Evolutionary conservation across 129 eudicot genomes (phyloP).

Genomic region (Ambrosia trifida): DNA sequence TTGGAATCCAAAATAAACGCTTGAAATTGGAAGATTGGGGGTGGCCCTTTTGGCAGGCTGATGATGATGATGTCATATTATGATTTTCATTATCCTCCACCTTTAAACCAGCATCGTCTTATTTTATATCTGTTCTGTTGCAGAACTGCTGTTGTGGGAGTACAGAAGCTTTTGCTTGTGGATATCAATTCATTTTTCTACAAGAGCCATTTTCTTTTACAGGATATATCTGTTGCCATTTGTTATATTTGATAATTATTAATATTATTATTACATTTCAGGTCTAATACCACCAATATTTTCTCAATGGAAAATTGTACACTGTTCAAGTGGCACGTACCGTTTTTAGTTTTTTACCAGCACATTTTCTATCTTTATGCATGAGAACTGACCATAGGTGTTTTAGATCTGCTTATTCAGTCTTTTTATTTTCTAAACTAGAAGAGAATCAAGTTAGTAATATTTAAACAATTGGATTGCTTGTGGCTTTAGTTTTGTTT

Average conservation of each 20-base stretch:
- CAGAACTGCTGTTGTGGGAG: constrained; percentile 77
- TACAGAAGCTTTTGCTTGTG: constrained; percentile 65
- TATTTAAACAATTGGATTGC: constrained; percentile 9
- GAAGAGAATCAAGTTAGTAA: constrained; percentile 9
- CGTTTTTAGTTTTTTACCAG: not conserved
- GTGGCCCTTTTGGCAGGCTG: constrained; percentile 44
- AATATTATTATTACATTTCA: constrained; percentile 27
- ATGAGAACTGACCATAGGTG: not conserved
- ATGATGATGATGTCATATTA: constrained; percentile 52
- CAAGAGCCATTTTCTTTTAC: constrained; percentile 42
- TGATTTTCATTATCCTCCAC: constrained; percentile 55
- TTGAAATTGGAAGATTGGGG: constrained; percentile 47
- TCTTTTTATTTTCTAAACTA: not conserved
- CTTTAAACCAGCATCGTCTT: constrained; percentile 46
- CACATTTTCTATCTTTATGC: not conserved
- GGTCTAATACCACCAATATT: constrained; percentile 33
- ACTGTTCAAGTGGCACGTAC: constrained; percentile 21
- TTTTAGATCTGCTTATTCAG: not conserved
- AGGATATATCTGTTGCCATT: constrained; percentile 35
- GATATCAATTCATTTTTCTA: constrained; percentile 53
- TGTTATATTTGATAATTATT: constrained; percentile 20
- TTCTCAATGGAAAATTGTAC: constrained; percentile 19
- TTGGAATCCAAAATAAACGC: constrained; percentile 41
- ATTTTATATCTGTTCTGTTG: constrained; percentile 63
- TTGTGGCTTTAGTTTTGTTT: constrained; percentile 21